Evolutionary conservation across 345 rosid genomes (phyloP).

Genomic region (Anastatica hierochuntica): DNA sequence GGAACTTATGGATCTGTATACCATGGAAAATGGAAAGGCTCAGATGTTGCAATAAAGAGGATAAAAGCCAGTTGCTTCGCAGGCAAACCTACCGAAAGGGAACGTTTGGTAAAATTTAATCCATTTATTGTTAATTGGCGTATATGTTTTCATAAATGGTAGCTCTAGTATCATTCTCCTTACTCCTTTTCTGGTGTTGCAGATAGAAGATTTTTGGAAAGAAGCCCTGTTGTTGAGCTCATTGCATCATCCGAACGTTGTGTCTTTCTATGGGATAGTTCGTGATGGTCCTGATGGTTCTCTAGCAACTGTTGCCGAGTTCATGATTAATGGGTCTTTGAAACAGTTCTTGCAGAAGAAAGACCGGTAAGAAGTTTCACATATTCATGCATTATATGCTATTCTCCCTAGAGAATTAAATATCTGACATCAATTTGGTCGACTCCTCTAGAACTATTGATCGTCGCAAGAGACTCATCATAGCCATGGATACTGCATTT

Average conservation of each 20-base stretch:
- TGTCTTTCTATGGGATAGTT: constrained; percentile 94
- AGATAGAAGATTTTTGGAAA: constrained; percentile 99
- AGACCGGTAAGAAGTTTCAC: constrained; percentile 53
- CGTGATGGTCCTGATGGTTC: constrained; percentile 99
- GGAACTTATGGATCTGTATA: constrained; percentile 98
- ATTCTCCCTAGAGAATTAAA: background rate
- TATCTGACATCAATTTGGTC: constrained; percentile 10
- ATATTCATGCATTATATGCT: background rate
- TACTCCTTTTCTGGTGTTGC: constrained; percentile 21
- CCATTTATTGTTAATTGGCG: background rate
- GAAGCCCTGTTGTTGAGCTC: constrained; percentile 93
- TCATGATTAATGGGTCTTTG: constrained; percentile 97
- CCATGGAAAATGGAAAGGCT: constrained; percentile 99
- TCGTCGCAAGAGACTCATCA: constrained; percentile 96
- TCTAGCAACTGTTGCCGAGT: constrained; percentile 90
- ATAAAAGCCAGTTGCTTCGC: constrained; percentile 99
- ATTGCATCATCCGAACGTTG: constrained; percentile 97
- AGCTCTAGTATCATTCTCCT: constrained; percentile 5
- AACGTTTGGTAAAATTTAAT: constrained; percentile 44
- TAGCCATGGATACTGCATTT: constrained; percentile 97
- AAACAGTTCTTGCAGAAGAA: constrained; percentile 97
- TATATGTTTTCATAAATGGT: background rate
- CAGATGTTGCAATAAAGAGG: constrained; percentile 96
- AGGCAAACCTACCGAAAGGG: constrained; percentile 95
- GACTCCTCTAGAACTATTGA: constrained; percentile 70